These are phyloP conservation scores for Suillus hirtellus DNA, from an alignment of 768 basidiomycete species.

Conservation along the genomic window DNA sequence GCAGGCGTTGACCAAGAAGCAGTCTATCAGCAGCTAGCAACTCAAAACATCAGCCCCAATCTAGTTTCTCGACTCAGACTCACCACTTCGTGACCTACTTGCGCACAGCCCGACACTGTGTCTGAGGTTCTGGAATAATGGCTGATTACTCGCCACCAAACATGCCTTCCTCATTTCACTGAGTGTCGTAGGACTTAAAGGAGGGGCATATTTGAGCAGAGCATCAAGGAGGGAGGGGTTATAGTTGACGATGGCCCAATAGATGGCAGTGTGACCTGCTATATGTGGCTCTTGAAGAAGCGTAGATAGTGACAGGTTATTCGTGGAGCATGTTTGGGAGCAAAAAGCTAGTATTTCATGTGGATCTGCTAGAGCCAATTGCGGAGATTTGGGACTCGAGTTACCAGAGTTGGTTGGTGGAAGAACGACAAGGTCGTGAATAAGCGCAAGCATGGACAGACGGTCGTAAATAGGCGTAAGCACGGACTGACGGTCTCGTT, in stretches of 20 bases:
- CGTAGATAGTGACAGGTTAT: conserved; percentile 42
- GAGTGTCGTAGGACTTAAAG: conserved; percentile 42
- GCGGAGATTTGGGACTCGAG: background rate
- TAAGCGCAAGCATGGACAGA: conserved; percentile 47
- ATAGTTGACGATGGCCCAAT: conserved; percentile 38
- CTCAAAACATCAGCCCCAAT: background rate
- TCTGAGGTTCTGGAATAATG: conserved; percentile 29
- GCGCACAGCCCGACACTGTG: conserved; percentile 17
- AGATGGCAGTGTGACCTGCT: conserved; percentile 29
- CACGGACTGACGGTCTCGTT: conserved; percentile 53
- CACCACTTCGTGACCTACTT: conserved; percentile 27
- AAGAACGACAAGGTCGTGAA: conserved; percentile 50
- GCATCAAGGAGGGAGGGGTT: conserved; percentile 43
- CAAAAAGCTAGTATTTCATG: conserved; percentile 56
- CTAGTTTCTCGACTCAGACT: background rate
- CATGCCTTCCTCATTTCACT: conserved; percentile 71
- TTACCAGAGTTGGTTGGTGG: conserved; percentile 15
- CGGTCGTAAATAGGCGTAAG: conserved; percentile 51
- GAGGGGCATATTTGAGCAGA: conserved; percentile 51
- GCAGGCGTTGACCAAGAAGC: conserved; percentile 39
- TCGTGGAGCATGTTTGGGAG: conserved; percentile 54
- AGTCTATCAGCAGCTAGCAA: conserved; percentile 44
- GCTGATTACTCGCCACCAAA: conserved; percentile 36
- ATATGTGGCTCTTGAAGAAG: conserved; percentile 29
- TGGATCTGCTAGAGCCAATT: background rate